These are phyloP conservation scores for Tuber melanosporum DNA, from an alignment of 495 filamentous ascomycete species.

Conservation along the genomic window DNA sequence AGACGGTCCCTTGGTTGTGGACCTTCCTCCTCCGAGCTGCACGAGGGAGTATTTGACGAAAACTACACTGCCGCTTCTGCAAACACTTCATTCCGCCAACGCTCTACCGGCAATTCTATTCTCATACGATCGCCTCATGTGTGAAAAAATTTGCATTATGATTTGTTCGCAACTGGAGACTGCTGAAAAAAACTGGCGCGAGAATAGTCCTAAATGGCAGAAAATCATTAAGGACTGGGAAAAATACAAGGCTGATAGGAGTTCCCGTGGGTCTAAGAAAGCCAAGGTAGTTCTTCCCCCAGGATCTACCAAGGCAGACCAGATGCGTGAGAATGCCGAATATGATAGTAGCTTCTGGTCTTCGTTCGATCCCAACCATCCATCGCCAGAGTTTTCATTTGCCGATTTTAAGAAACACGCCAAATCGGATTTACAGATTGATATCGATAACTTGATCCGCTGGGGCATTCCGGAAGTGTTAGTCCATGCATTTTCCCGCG, in stretches of 20 bases:
- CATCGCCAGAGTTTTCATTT: slow-evolving; percentile 58
- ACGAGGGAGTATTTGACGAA: slow-evolving; percentile 39
- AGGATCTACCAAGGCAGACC: slow-evolving; percentile 40
- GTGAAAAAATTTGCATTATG: slow-evolving; percentile 52
- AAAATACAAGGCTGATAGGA: slow-evolving; percentile 48
- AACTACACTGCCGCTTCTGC: slow-evolving; percentile 57
- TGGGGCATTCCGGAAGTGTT: slow-evolving; percentile 49
- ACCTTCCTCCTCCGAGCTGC: background rate
- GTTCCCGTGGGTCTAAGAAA: slow-evolving; percentile 43
- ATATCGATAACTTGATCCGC: slow-evolving; percentile 46
- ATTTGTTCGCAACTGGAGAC: slow-evolving; percentile 50
- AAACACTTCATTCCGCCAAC: slow-evolving; percentile 54
- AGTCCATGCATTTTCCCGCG: slow-evolving; percentile 55
- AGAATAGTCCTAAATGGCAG: slow-evolving; percentile 54
- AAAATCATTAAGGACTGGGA: slow-evolving; percentile 51
- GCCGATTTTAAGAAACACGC: slow-evolving; percentile 54
- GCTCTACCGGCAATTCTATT: slow-evolving; percentile 70
- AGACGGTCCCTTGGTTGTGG: background rate
- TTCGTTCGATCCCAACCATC: slow-evolving; percentile 59
- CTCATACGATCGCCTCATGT: slow-evolving; percentile 62
- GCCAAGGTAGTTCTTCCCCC: slow-evolving; percentile 43
- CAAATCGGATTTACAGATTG: slow-evolving; percentile 51
- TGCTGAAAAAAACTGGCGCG: slow-evolving; percentile 55
- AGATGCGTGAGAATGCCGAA: slow-evolving; percentile 48
- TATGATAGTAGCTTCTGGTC: slow-evolving; percentile 53